These are phyloP conservation scores for Coleophoma crateriformis DNA, from an alignment of 2,329 filamentous ascomycete species.

Conservation along the genomic window DNA sequence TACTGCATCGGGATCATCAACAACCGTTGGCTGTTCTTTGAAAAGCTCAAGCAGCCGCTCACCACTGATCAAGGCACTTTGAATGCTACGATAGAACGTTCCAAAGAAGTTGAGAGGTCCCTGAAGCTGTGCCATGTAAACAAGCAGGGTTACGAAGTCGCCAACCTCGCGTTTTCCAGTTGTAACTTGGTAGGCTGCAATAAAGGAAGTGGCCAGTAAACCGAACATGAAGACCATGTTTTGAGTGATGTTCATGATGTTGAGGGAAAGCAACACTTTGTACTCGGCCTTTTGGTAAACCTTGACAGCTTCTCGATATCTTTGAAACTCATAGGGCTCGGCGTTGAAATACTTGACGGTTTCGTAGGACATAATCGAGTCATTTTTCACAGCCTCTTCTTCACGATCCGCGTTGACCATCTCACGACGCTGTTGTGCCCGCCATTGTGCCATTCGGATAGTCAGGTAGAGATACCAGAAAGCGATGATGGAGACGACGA, in stretches of 20 bases:
- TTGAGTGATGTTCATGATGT: constrained; percentile 76
- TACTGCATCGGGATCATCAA: constrained; percentile 65
- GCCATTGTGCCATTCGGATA: constrained; percentile 89
- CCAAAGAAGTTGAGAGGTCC: constrained; percentile 83
- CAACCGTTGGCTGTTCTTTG: constrained; percentile 89
- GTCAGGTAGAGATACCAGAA: constrained; percentile 97
- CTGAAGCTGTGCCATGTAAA: constrained; percentile 76
- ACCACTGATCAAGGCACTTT: constrained; percentile 95
- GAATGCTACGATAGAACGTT: constrained; percentile 92
- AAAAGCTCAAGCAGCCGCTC: constrained; percentile 94
- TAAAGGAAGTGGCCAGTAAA: constrained; percentile 64
- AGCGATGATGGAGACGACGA: constrained; percentile 84
- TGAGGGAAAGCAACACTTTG: constrained; percentile 70
- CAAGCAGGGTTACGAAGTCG: constrained; percentile 67
- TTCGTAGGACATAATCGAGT: constrained; percentile 98
- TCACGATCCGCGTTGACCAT: constrained; percentile 95
- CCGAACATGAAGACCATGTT: constrained; percentile 76
- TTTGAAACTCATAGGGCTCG: constrained; percentile 70
- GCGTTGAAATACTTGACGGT: constrained; percentile 90
- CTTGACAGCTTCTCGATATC: constrained; percentile 65
- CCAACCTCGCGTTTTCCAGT: constrained; percentile 60
- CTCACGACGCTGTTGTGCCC: constrained; percentile 82
- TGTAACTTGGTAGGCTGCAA: constrained; percentile 73
- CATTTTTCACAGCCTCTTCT: constrained; percentile 96
- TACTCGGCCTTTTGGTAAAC: constrained; percentile 72